Conservation (phyloP, 148 eudicot species). For the Vaccinium myrtillus region DNA sequence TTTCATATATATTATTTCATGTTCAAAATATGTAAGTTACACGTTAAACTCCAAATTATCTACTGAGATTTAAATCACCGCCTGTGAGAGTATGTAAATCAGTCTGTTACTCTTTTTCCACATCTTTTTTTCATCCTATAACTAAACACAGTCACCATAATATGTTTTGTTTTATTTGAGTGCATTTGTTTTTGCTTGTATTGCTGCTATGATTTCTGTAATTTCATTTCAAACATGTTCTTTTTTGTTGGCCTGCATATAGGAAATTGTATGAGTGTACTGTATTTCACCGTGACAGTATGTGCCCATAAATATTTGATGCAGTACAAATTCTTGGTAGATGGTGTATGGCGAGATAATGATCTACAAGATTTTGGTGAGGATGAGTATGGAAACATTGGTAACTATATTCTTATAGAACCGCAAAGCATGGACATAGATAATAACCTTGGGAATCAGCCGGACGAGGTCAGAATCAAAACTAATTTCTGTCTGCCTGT, state of each 20-base stretch:
- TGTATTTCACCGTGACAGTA: not conserved
- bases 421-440: conserved; percentile 20
- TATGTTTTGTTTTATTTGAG: not conserved
- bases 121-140: conserved; percentile 1
- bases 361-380: conserved; percentile 16
- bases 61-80: not conserved
- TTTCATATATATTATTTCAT: not conserved
- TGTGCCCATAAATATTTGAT: conserved; percentile 6
- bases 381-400: conserved; percentile 32
- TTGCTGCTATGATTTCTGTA: not conserved
- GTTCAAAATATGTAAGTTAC: not conserved
- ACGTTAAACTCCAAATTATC: not conserved
- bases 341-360: conserved; percentile 34
- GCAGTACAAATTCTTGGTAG: conserved; percentile 51
- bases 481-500: not conserved
- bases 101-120: not conserved
- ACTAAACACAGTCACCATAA: not conserved
- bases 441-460: not conserved
- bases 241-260: not conserved
- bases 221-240: not conserved
- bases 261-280: not conserved
- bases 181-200: not conserved
- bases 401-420: conserved; percentile 23
- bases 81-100: not conserved
- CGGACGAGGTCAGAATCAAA: conserved; percentile 13